phyloP scores from a whole-genome alignment of 108 stramenopile genomes.

The Skeletonema potamos region DNA sequence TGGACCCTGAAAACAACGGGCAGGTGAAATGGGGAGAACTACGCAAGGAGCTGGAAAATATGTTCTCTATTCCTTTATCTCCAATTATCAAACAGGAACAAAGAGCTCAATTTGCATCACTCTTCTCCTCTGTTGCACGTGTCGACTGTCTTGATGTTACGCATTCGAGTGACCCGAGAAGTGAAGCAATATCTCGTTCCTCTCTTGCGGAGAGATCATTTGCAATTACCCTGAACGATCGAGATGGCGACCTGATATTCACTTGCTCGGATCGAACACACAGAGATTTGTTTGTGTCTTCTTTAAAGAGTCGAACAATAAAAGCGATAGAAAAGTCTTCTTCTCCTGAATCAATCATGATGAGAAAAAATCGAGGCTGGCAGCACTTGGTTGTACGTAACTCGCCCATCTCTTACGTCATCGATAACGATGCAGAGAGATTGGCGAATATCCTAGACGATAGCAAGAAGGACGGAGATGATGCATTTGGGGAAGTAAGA shows the following conservation, averaged over 20 bases:
- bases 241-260: background rate
- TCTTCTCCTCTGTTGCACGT: background rate
- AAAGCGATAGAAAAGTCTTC: background rate
- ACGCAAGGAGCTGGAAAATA: background rate
- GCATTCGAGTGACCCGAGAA: background rate
- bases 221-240: background rate
- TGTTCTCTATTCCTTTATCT: background rate
- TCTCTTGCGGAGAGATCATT: constrained; percentile 1
- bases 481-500: background rate
- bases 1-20: background rate
- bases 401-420: background rate
- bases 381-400: background rate
- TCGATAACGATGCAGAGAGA: background rate
- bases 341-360: background rate
- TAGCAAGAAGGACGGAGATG: background rate
- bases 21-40: background rate
- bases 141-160: background rate
- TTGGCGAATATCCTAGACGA: background rate
- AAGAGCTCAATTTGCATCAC: background rate
- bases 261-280: background rate
- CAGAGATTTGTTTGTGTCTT: background rate
- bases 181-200: background rate
- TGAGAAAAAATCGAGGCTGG: background rate
- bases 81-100: background rate
- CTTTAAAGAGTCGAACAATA: background rate